phyloP scores from a whole-genome alignment of 805 yeast genomes.

The Nematodospora valgi region DNA sequence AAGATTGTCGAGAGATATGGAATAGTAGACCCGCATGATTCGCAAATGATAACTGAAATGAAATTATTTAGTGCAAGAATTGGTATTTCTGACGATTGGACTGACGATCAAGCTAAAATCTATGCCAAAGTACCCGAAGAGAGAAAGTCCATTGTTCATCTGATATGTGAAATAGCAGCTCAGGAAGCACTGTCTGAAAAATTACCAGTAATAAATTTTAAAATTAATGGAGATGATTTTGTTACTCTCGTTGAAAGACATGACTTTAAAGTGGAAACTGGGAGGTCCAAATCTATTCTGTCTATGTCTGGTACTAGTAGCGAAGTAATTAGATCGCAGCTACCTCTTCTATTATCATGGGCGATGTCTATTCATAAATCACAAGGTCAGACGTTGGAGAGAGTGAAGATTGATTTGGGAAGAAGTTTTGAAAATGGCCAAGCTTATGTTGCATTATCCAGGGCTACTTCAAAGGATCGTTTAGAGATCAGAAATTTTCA shows the following conservation, averaged over 20 bases:
- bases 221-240: constrained; percentile 26
- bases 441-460: constrained; percentile 76
- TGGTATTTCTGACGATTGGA: constrained; percentile 18
- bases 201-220: constrained; percentile 48
- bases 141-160: constrained; percentile 19
- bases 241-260: constrained; percentile 33
- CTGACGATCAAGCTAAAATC: constrained; percentile 13
- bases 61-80: constrained; percentile 20
- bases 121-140: constrained; percentile 22
- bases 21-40: constrained; percentile 12
- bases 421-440: constrained; percentile 78
- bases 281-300: neutral
- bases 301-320: constrained; percentile 9
- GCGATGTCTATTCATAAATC: constrained; percentile 82
- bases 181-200: constrained; percentile 17
- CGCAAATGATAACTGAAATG: constrained; percentile 21
- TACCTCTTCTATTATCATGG: constrained; percentile 76
- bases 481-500: constrained; percentile 66
- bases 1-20: constrained; percentile 24
- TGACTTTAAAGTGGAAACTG: constrained; percentile 23
- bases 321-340: constrained; percentile 47
- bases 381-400: constrained; percentile 76
- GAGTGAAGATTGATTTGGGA: constrained; percentile 66
- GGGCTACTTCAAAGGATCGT: constrained; percentile 67
- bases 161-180: constrained; percentile 20